Conservation (phyloP, 768 basidiomycete species). For the Dioszegia hungarica region DNA sequence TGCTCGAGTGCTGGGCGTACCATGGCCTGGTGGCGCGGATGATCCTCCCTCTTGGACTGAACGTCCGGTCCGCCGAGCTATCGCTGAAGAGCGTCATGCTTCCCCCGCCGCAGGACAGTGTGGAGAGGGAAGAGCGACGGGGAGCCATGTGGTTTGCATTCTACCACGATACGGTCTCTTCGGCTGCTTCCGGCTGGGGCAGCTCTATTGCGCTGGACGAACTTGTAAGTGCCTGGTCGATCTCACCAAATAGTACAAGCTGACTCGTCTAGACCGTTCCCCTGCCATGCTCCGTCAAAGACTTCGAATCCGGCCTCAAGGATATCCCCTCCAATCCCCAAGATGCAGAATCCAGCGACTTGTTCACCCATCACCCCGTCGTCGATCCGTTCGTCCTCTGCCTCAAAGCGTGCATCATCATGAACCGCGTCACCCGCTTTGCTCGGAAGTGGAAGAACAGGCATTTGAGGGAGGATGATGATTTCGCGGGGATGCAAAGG, state of each 20-base stretch:
- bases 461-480: slow-evolving; percentile 35
- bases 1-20: slow-evolving; percentile 44
- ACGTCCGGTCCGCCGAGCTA: slow-evolving; percentile 35
- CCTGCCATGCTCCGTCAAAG: slow-evolving; percentile 27
- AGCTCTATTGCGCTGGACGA: slow-evolving; percentile 43
- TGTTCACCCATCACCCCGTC: slow-evolving; percentile 42
- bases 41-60: slow-evolving; percentile 39
- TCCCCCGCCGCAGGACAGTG: slow-evolving; percentile 33
- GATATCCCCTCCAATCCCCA: slow-evolving; percentile 36
- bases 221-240: slow-evolving; percentile 21
- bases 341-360: slow-evolving; percentile 39
- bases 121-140: slow-evolving; percentile 45
- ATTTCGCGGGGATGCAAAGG: slow-evolving; percentile 33
- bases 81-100: slow-evolving; percentile 43
- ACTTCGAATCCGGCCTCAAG: slow-evolving; percentile 25
- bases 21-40: slow-evolving; percentile 39
- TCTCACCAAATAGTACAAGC: background rate
- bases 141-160: slow-evolving; percentile 44
- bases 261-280: slow-evolving; percentile 24
- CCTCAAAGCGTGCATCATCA: slow-evolving; percentile 21
- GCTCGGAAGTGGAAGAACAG: slow-evolving; percentile 42
- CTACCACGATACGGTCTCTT: slow-evolving; percentile 39
- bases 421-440: slow-evolving; percentile 32
- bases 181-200: slow-evolving; percentile 42
- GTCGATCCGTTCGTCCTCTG: slow-evolving; percentile 33